Conservation (phyloP, 225 moss, liverwort and hornwort genomes). For the Climacium dendroides region DNA sequence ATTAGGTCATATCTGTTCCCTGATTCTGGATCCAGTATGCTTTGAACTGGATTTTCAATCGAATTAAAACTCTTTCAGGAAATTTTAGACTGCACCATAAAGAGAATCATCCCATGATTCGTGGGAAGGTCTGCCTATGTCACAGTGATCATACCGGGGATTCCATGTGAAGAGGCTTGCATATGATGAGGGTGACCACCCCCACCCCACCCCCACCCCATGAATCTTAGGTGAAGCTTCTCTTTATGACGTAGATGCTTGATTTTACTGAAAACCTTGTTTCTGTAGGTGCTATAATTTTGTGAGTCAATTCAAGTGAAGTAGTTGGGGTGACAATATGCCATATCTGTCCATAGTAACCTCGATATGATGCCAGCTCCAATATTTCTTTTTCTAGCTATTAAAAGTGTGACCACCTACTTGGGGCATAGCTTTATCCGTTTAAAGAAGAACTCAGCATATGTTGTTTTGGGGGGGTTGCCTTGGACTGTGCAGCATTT, state of each 20-base stretch:
- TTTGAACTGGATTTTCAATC: not conserved
- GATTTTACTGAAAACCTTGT: not conserved
- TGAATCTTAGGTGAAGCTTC: not conserved
- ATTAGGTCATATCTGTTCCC: not conserved
- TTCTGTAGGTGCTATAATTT: not conserved
- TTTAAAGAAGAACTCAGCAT: not conserved
- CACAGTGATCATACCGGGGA: not conserved
- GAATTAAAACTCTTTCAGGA: not conserved
- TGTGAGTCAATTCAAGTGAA: not conserved
- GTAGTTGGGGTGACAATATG: not conserved
- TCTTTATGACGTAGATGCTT: not conserved
- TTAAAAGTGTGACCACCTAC: not conserved
- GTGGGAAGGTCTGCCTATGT: not conserved
- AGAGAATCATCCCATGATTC: not conserved
- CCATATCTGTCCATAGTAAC: not conserved
- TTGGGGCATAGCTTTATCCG: not conserved
- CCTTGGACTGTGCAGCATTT: conserved; percentile 15
- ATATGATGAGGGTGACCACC: not conserved
- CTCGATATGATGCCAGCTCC: not conserved
- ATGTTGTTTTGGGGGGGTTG: not conserved
- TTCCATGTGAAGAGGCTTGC: not conserved
- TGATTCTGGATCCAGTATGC: not conserved
- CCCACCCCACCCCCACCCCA: not conserved
- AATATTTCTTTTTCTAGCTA: not conserved
- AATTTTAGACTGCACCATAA: not conserved